A percentile compares a stretch with the other conserved stretches of the same genome.
Evolutionary conservation across 2,329 filamentous ascomycete species (phyloP).

Genomic region (Aureobasidium sp.): DNA sequence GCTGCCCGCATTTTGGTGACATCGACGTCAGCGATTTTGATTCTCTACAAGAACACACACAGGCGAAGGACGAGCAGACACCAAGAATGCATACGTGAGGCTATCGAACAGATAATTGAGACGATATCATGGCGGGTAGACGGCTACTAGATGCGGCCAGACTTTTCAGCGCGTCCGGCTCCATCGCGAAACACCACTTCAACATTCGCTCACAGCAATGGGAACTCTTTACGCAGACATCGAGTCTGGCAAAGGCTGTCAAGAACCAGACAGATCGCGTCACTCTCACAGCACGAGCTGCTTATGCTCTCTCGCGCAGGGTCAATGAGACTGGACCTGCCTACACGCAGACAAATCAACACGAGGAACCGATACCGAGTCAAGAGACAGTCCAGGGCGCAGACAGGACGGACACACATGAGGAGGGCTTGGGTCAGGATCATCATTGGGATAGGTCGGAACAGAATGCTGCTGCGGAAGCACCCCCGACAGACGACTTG

Average conservation of each 20-base stretch:
- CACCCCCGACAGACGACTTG: constrained; percentile 32
- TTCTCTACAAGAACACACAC: neutral
- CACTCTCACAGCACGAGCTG: constrained; percentile 55
- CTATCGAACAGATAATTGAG: neutral
- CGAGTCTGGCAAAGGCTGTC: constrained; percentile 55
- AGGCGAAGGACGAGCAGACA: neutral
- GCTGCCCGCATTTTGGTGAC: constrained; percentile 1
- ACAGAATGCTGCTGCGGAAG: constrained; percentile 34
- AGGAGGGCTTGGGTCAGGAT: constrained; percentile 42
- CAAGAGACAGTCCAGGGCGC: constrained; percentile 23
- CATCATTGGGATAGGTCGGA: constrained; percentile 43
- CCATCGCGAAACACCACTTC: constrained; percentile 48
- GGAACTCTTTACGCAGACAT: constrained; percentile 57
- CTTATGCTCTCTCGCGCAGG: constrained; percentile 51
- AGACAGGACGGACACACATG: constrained; percentile 26
- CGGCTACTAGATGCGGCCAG: constrained; percentile 46
- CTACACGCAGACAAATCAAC: constrained; percentile 23
- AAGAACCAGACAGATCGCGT: constrained; percentile 56
- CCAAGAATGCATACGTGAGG: neutral
- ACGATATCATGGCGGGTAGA: constrained; percentile 42
- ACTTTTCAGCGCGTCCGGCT: constrained; percentile 42
- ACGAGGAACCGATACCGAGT: constrained; percentile 24
- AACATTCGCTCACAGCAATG: constrained; percentile 54
- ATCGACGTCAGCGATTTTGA: constrained; percentile 11
- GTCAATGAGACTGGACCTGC: constrained; percentile 46